phyloP scores from a whole-genome alignment of 2,329 filamentous ascomycete species.

The Cyanodermella asteris region DNA sequence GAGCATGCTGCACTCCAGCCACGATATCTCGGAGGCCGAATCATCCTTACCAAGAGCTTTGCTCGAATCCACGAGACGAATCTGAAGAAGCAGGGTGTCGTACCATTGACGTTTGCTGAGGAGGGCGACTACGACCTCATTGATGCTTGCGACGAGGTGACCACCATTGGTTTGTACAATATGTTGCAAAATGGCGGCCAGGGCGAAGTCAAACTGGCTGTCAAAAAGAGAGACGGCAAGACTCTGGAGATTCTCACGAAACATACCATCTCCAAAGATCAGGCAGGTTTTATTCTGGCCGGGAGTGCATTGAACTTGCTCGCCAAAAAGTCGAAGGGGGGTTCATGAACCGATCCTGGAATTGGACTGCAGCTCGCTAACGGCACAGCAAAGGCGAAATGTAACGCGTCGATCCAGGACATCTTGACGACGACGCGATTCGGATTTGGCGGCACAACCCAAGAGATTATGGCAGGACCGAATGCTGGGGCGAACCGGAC shows the following conservation, averaged over 20 bases:
- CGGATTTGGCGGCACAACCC: too few relatives aligned
- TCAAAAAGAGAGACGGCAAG: constrained; percentile 38
- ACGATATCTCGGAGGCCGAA: constrained; percentile 64
- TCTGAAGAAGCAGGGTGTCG: constrained; percentile 90
- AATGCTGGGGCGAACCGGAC: too few relatives aligned
- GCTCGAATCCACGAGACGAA: constrained; percentile 91
- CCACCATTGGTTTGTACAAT: constrained; percentile 63
- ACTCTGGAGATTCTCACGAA: constrained; percentile 54
- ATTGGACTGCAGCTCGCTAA: too few relatives aligned
- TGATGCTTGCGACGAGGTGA: constrained; percentile 60
- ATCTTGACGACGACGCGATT: too few relatives aligned
- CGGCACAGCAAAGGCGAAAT: too few relatives aligned
- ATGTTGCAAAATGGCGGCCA: constrained; percentile 58
- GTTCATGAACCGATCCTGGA: not conserved
- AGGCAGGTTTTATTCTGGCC: constrained; percentile 78
- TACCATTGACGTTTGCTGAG: constrained; percentile 76
- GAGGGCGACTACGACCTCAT: constrained; percentile 76
- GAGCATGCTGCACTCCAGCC: constrained; percentile 83
- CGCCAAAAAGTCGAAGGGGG: constrained; percentile 28
- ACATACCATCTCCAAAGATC: constrained; percentile 74
- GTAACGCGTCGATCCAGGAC: too few relatives aligned
- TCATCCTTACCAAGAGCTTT: constrained; percentile 72
- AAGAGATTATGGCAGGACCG: too few relatives aligned
- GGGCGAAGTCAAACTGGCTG: constrained; percentile 49
- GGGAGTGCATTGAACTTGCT: constrained; percentile 85